Evolutionary conservation across 768 basidiomycete genomes (phyloP).

Genomic region (Neoboletus subvelutipes): DNA sequence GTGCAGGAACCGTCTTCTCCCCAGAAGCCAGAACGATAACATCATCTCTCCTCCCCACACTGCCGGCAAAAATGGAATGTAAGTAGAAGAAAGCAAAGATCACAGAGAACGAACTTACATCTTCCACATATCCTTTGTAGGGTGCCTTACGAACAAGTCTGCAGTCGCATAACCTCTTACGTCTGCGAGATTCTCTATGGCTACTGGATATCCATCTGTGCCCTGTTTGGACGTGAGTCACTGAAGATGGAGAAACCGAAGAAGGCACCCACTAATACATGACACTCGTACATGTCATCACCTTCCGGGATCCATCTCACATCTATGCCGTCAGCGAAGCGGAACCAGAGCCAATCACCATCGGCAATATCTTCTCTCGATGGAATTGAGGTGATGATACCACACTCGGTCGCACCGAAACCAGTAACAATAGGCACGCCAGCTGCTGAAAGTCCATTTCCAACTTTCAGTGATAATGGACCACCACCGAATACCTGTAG

Average conservation of each 20-base stretch:
- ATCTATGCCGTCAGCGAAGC: conserved; percentile 11
- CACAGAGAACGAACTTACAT: conserved; percentile 1
- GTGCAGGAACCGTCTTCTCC: conserved; percentile 34
- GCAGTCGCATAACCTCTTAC: conserved; percentile 37
- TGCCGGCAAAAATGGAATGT: conserved; percentile 6
- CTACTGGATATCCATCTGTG: background rate
- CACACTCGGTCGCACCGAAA: conserved; percentile 26
- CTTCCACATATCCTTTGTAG: conserved; percentile 33
- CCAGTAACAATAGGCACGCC: conserved; percentile 13
- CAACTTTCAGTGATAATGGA: conserved; percentile 11
- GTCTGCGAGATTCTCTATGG: conserved; percentile 36
- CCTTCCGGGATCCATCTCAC: conserved; percentile 32
- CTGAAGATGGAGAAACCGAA: background rate
- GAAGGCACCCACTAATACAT: conserved; percentile 30
- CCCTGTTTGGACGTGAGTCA: background rate
- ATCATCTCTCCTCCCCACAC: conserved; percentile 39
- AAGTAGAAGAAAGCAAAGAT: background rate
- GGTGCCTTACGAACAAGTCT: conserved; percentile 45
- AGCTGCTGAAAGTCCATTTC: conserved; percentile 9
- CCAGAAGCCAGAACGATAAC: conserved; percentile 32
- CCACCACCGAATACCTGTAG: conserved; percentile 13
- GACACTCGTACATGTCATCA: conserved; percentile 34
- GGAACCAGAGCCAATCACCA: conserved; percentile 20
- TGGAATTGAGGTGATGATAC: background rate
- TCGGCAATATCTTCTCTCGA: conserved; percentile 5